Evolutionary conservation across 805 yeast species (phyloP).

Genomic region (Geotrichum ghanense): DNA sequence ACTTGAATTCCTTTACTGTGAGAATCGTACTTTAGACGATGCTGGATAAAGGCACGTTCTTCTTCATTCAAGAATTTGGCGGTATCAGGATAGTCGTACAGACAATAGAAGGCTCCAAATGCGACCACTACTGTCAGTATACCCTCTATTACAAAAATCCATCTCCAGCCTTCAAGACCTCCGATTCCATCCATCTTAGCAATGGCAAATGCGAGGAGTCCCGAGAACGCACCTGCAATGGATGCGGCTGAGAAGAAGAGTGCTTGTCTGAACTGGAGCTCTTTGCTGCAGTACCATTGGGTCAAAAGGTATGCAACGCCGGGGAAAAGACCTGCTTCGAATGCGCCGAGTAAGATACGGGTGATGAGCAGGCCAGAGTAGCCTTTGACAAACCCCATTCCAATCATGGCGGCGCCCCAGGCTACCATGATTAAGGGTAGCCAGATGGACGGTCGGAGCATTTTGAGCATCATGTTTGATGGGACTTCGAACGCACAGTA

Average conservation of each 20-base stretch:
- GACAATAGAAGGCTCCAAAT: conserved; percentile 22
- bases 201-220: conserved; percentile 44
- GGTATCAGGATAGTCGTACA: conserved; percentile 44
- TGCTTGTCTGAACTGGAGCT: conserved; percentile 39
- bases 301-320: conserved; percentile 26
- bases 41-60: conserved; percentile 37
- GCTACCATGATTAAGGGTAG: conserved; percentile 25
- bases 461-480: conserved; percentile 19
- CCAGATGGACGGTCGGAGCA: conserved; percentile 27
- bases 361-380: conserved; percentile 24
- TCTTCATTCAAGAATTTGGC: conserved; percentile 34
- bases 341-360: conserved; percentile 31
- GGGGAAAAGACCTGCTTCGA: conserved; percentile 35
- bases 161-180: conserved; percentile 35
- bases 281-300: conserved; percentile 33
- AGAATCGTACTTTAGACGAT: conserved; percentile 40
- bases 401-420: conserved; percentile 26
- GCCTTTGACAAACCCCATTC: conserved; percentile 25
- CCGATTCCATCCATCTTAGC: conserved; percentile 36
- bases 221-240: conserved; percentile 42
- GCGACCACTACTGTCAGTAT: conserved; percentile 27
- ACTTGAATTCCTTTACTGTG: conserved; percentile 16
- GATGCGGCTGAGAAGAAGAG: conserved; percentile 39
- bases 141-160: conserved; percentile 42
- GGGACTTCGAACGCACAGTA: conserved; percentile 19